Base-by-base conservation (phyloP, 495 filamentous ascomycete species). In the Cenococcum geophilum region DNA sequence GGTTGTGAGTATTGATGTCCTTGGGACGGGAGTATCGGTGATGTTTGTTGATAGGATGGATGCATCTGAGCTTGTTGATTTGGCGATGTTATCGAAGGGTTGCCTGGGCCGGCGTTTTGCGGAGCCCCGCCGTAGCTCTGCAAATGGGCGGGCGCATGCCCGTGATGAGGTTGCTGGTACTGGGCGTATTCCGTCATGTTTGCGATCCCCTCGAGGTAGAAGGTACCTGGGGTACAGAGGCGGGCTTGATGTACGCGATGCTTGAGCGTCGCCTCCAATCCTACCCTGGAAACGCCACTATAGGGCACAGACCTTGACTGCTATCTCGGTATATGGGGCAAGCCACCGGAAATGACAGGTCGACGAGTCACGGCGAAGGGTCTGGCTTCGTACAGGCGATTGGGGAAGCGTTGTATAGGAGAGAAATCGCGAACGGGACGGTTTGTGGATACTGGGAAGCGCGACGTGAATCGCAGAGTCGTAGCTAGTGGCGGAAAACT, bases 171-270 rank as follows among this genome's bases (percentile, higher is more conserved):
- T 75, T 81, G 78, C 69, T 80, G 82, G 70, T 86, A 85, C 81
- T 80, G 80, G 68, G 82, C 81, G 82, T 86, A 86, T 74, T 86
- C 83, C 81, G 85, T 86, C 79, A 84, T 83, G 68, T 36, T 59
- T 62, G 66, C 60, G 43, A 22, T 22, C 45, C 25, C 56, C 55
- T 45, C n/a, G 37, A 60, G 61, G 57, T 67, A 59, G 47, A 62
- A 37, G 63, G 53, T 64, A 63, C 60, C 60, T 64, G n/a, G 35
- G 55, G 48, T 64, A 64, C 62, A 63, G 43, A 42, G 50, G 63
- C 55, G 58, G 54, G 59, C 37, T 60, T 58, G 47, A 58, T 35
- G 50, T 63, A 62, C 57, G 63, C 64, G 63, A 64, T 48, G 22
- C 43, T 37, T n/a, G 59, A 58, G 64, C 48, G 53, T 34, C 36